Evolutionary conservation across 306 rosid genomes (phyloP).

Genomic region (Purshia tridentata): DNA sequence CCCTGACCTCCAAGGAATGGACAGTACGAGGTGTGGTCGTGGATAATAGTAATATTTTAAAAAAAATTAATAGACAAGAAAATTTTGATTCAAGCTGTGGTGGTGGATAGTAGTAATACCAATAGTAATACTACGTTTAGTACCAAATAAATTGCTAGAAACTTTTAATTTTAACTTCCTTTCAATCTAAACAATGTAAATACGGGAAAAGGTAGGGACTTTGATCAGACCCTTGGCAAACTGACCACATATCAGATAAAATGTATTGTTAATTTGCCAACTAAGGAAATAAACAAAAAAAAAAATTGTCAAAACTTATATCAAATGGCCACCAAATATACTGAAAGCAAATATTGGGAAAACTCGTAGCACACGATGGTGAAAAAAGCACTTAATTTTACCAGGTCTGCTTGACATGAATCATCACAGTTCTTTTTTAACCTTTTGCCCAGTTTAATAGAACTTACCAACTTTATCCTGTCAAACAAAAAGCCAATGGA

Average conservation of each 20-base stretch:
- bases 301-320: neutral
- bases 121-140: neutral
- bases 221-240: neutral
- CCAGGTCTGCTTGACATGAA: conserved; percentile 39
- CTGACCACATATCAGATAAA: neutral
- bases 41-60: neutral
- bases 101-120: neutral
- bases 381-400: conserved; percentile 16
- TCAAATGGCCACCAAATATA: neutral
- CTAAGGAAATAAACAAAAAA: too few relatives aligned
- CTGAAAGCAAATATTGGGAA: conserved; percentile 7
- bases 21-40: neutral
- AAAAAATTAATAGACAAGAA: too few relatives aligned
- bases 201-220: neutral
- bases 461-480: conserved; percentile 99
- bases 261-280: neutral
- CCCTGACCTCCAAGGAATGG: neutral
- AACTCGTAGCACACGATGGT: conserved; percentile 17
- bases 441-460: conserved; percentile 33
- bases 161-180: neutral
- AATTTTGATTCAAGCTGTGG: too few relatives aligned
- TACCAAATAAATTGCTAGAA: neutral
- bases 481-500: conserved; percentile 33
- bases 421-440: conserved; percentile 27
- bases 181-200: neutral